Evolutionary conservation across 2,329 filamentous ascomycete genomes (phyloP).

Genomic region (Aspergillus uvarum): DNA sequence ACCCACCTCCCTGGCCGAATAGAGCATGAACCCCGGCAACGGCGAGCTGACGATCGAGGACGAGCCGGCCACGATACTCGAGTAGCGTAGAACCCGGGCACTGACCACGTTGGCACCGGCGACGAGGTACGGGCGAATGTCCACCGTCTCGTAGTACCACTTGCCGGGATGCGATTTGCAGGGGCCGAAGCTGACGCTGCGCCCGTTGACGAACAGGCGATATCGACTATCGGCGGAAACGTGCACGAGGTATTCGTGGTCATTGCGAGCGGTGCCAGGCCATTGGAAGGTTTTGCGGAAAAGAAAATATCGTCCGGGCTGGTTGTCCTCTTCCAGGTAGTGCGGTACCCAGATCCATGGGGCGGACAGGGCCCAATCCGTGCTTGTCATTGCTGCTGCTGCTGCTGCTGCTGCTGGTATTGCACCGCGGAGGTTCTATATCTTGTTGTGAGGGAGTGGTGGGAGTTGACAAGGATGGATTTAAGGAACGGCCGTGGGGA

Average conservation of each 20-base stretch:
- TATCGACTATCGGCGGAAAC: conserved; percentile 14
- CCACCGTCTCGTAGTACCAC: conserved; percentile 12
- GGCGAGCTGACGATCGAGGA: conserved; percentile 1
- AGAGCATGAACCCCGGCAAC: conserved; percentile 7
- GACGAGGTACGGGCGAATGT: not conserved
- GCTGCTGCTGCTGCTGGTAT: not conserved
- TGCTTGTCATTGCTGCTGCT: not conserved
- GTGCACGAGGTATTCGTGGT: not conserved
- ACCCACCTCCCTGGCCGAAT: not conserved
- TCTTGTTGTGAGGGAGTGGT: not conserved
- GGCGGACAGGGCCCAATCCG: not conserved
- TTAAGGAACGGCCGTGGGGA: not conserved
- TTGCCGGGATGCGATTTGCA: conserved; percentile 5
- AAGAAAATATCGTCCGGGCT: conserved; percentile 5
- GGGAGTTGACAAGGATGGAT: not conserved
- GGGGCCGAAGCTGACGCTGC: conserved; percentile 5
- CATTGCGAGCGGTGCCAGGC: not conserved
- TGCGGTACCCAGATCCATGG: conserved; percentile 7
- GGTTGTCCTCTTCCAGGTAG: not conserved
- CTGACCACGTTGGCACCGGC: conserved; percentile 1
- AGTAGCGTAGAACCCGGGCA: conserved; percentile 10
- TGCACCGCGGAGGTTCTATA: too few species aligned
- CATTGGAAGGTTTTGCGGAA: conserved; percentile 9
- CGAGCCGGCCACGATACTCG: not conserved
- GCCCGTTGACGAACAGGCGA: conserved; percentile 11